Conservation (phyloP, 768 basidiomycete genomes). For the Tubosaeta sp. region DNA sequence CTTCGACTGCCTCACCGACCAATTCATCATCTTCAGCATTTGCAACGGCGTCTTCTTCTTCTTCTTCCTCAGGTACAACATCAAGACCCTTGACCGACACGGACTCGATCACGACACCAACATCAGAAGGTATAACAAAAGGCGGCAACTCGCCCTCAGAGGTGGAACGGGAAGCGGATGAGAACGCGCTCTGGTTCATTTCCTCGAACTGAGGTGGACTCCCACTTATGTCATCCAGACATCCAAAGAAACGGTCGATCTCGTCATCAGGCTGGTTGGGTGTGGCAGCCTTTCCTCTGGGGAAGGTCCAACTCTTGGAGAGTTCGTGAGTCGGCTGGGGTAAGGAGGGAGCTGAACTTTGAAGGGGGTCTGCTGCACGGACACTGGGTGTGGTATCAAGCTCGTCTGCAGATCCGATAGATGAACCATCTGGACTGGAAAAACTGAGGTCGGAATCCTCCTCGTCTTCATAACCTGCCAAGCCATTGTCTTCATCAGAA, state of each 20-base stretch:
- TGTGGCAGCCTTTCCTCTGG: conserved; percentile 30
- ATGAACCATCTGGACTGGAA: conserved; percentile 44
- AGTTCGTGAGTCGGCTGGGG: conserved; percentile 32
- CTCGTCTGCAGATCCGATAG: conserved; percentile 53
- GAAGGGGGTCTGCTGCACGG: conserved; percentile 9
- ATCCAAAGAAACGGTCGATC: conserved; percentile 78
- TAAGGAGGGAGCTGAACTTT: conserved; percentile 2
- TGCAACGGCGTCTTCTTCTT: conserved; percentile 24
- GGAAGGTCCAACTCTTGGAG: conserved; percentile 71
- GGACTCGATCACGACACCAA: conserved; percentile 39
- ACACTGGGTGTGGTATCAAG: conserved; percentile 18
- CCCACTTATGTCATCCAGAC: conserved; percentile 52
- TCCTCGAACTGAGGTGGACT: conserved; percentile 46
- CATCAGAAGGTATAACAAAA: conserved; percentile 44
- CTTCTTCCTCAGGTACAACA: conserved; percentile 41
- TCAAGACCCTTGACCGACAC: conserved; percentile 29
- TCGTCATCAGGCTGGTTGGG: conserved; percentile 35
- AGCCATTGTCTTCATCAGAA: conserved; percentile 46
- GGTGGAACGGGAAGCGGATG: conserved; percentile 42
- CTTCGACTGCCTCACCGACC: conserved; percentile 53
- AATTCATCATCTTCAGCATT: conserved; percentile 44
- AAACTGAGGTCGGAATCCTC: conserved; percentile 52
- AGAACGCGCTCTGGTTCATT: conserved; percentile 57
- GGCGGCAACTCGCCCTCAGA: conserved; percentile 47
- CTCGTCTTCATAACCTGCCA: conserved; percentile 69